Percentiles rank a stretch among this genome's conserved stretches.
phyloP scores from a whole-genome alignment of 2,329 filamentous ascomycete genomes.

The Colletotrichum noveboracense region DNA sequence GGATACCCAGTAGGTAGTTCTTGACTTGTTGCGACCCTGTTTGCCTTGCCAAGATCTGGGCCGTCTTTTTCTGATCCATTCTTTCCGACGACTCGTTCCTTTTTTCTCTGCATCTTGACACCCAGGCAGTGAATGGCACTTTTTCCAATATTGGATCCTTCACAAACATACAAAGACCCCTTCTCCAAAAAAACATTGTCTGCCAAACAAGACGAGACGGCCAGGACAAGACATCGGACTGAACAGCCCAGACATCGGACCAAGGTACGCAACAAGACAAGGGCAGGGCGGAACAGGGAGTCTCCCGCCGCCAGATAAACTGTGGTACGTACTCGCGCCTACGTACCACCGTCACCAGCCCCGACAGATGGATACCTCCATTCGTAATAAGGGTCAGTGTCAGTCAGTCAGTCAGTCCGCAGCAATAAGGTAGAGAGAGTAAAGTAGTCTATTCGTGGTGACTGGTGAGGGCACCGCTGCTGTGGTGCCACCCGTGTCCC shows the following conservation, averaged over 20 bases:
- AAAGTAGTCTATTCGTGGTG: not conserved
- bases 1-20: not conserved
- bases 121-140: not conserved
- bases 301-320: not conserved
- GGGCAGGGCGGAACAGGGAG: not conserved
- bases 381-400: not conserved
- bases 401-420: not conserved
- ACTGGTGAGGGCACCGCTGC: not conserved
- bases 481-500: not conserved
- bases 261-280: not conserved
- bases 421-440: not conserved
- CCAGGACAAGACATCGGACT: not conserved
- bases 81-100: not conserved
- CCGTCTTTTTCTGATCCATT: not conserved
- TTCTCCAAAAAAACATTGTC: not conserved
- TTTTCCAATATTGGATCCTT: not conserved
- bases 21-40: not conserved
- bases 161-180: not conserved
- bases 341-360: not conserved
- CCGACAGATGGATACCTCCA: not conserved
- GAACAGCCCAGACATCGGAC: not conserved
- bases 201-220: not conserved
- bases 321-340: not conserved
- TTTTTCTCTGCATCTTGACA: not conserved
- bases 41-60: conserved; percentile 13